Evolutionary conservation across 257 asterid genomes (phyloP), one percentile per base, ranked within the genome.

Genomic region (Paulownia fortunei): DNA sequence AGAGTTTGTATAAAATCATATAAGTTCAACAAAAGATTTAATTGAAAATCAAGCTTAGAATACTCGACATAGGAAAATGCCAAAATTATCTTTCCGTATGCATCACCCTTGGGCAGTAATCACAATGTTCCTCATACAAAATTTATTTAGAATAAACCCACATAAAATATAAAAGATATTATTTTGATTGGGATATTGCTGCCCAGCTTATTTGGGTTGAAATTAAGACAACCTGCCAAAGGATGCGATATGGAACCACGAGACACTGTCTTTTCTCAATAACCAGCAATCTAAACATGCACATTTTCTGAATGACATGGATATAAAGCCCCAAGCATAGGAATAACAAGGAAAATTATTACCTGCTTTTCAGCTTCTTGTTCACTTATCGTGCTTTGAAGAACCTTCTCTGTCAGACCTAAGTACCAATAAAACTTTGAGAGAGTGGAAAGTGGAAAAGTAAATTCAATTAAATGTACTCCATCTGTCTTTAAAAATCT

Each of bases 291-390:
- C 8, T 19, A 59, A 59, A 59, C 19, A 59, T 59, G 5, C 39
- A 59, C 18, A 26, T 26, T 59, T 21, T 69, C 16, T 18, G 16
- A 12, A 18, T n/a, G 56, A 32, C 34, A 49, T 10, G 44, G 11
- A 76, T 34, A 24, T 52, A 18, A 67, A 36, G 83, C 41, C 34
- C 37, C 19, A 52, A 15, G 60, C 18, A 64, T 51, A 69, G 42
- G 23, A 60, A 73, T 46, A 56, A 69, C 30, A 24, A 49, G 23
- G 23, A 9, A 18, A 52, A 80, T 37, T 47, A 5, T 49, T 81
- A 90, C 95, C 95, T 86, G 89, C 66, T 82, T 72, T 87, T 90
- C 92, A 52, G 91, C 95, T 74, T 90, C 92, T 73, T 73, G 66
- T 77, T 85, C 92, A 27, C 81, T 88, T 32, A 84, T 74, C 60